A percentile compares a stretch with the other conserved stretches of the same genome.
These are phyloP conservation scores for Tetraselmis chui DNA, from an alignment of 139 green algal species.

Conservation along the genomic window DNA sequence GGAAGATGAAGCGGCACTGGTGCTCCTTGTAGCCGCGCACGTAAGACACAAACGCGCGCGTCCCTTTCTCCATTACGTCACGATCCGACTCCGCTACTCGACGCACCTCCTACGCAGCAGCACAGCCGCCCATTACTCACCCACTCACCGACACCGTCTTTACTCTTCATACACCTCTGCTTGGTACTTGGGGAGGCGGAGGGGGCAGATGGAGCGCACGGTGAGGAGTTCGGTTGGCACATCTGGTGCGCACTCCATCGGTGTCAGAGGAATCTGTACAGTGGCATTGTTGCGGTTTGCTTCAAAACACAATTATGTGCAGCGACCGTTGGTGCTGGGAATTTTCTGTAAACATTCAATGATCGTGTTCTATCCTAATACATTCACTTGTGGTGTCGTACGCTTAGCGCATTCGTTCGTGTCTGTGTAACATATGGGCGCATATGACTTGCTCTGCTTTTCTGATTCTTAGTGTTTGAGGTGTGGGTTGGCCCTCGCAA, in stretches of 20 bases:
- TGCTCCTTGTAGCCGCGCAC: constrained; percentile 97
- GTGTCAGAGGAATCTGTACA: constrained; percentile 13
- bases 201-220: not conserved
- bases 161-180: not conserved
- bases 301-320: too few relatives aligned
- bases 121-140: not conserved
- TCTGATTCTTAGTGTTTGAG: too few relatives aligned
- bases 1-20: constrained; percentile 91
- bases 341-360: too few relatives aligned
- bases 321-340: too few relatives aligned
- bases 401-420: too few relatives aligned
- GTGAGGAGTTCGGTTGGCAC: not conserved
- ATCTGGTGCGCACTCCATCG: not conserved
- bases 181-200: not conserved
- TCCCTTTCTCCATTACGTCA: constrained; percentile 87
- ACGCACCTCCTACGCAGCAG: constrained; percentile 19
- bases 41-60: constrained; percentile 86
- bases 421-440: too few relatives aligned
- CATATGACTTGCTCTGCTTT: too few relatives aligned
- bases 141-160: not conserved
- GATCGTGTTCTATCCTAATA: too few relatives aligned
- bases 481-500: too few relatives aligned
- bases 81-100: constrained; percentile 53
- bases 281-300: not conserved
- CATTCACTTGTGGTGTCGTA: too few relatives aligned